A percentile compares a stretch with the other conserved stretches of the same genome.
phyloP scores from a whole-genome alignment of 2,329 filamentous ascomycete species.

The Canariomyces notabilis region DNA sequence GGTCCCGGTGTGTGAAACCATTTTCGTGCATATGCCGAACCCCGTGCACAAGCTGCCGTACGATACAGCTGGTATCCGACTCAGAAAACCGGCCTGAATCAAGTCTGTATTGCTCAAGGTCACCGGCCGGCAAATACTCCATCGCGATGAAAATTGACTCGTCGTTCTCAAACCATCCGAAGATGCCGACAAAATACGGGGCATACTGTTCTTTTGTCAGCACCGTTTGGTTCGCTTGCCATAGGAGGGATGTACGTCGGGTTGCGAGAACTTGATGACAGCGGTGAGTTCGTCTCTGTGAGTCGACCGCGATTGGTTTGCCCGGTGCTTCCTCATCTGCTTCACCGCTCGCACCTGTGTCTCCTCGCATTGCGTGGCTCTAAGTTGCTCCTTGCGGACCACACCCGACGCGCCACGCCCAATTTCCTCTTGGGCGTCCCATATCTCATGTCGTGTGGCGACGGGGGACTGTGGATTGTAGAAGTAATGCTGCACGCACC shows the following conservation, averaged over 20 bases:
- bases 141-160: constrained; percentile 22
- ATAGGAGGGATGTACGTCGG: not conserved
- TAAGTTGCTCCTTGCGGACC: not conserved
- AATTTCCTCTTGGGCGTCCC: constrained; percentile 1
- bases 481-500: not conserved
- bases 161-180: constrained; percentile 22
- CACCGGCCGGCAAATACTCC: constrained; percentile 24
- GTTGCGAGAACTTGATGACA: constrained; percentile 2
- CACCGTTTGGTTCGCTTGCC: not conserved
- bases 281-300: constrained; percentile 1
- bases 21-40: constrained; percentile 22
- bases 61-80: constrained; percentile 12
- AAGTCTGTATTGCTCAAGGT: constrained; percentile 14
- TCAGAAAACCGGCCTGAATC: constrained; percentile 14
- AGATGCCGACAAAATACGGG: constrained; percentile 21
- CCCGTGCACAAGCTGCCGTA: constrained; percentile 18
- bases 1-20: constrained; percentile 21
- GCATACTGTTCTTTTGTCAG: constrained; percentile 10
- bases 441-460: not conserved
- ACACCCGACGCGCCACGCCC: not conserved
- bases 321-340: not conserved
- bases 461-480: not conserved
- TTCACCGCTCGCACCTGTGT: not conserved
- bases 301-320: not conserved
- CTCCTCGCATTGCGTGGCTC: not conserved